Evolutionary conservation across 768 basidiomycete species (phyloP), one percentile per base, ranked within the genome.

Genomic region (Austroboletus festivus): DNA sequence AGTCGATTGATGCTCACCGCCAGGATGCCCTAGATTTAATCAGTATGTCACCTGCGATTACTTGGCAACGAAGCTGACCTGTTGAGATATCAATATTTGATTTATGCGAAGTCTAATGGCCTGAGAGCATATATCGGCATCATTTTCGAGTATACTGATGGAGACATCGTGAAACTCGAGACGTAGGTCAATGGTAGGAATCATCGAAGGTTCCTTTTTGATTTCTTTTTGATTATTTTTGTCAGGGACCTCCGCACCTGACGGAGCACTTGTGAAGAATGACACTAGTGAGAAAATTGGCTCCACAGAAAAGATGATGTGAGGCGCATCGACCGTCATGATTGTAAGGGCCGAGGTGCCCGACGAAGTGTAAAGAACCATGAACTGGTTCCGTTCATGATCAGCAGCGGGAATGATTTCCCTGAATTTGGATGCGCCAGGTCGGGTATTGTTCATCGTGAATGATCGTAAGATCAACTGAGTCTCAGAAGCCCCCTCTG

Each of bases 401-500:
- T 84, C 80, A 13, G 91, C 87, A 5, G 93, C 85, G 12, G 96
- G 95, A 52, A 99, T 89, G 48, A 99, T 93, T 66, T 98, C 94
- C 35, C 93, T 81, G 73, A 93, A 97, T 58, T 80, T 85, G 21
- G 91, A 88, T 40, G 74, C 73, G 7, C 91, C 90, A 0, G 89
- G 80, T 44, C 86, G 77, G 2, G 85, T 97, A 63, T 95, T 94
- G 65, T 79, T 83, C 76, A 97, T 86, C 1, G 92, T 92, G 61
- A 98, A 86, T 0, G 95, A 94, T 57, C 84, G 82, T n/a, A 97
- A 68, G 22, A 93, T 76, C 41, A 97, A 71, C 67, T 96, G 93
- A 3, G 87, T 85, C 65, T 96, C 92, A 51, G 80, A 75, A n/a
- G 90, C 80, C 18, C 89, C 86, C 64, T 94, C 82, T 18, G 85